Conservation (phyloP, 2,329 filamentous ascomycete species). For the Ceratocystis destructans region DNA sequence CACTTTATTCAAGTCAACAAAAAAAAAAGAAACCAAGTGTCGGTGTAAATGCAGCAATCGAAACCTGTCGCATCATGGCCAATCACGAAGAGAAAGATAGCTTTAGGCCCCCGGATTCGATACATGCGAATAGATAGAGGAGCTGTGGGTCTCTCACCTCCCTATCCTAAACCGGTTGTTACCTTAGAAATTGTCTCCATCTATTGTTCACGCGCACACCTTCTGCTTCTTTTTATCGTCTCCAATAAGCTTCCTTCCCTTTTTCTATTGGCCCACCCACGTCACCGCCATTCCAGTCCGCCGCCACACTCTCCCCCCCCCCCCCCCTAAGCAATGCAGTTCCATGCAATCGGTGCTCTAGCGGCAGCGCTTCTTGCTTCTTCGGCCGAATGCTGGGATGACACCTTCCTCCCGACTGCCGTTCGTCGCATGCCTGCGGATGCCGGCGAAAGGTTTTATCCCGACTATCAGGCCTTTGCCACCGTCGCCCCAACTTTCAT, state of each 20-base stretch:
- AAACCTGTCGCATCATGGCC: not conserved
- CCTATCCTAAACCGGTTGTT: no score
- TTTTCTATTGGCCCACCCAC: not conserved
- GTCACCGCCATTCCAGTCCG: slow-evolving; percentile 1
- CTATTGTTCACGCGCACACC: not conserved
- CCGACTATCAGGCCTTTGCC: slow-evolving; percentile 47
- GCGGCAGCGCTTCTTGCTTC: not conserved
- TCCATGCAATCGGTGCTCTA: slow-evolving; percentile 19
- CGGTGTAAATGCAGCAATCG: not conserved
- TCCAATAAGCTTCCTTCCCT: not conserved
- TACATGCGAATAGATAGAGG: no score
- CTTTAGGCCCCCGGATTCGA: not conserved
- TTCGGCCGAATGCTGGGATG: slow-evolving; percentile 24
- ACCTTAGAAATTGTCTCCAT: no score
- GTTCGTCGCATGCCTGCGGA: slow-evolving; percentile 60
- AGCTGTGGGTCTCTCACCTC: no score
- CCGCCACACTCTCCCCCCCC: not conserved
- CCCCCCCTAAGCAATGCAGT: slow-evolving; percentile 27
- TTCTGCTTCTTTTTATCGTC: not conserved
- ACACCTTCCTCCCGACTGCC: slow-evolving; percentile 38
- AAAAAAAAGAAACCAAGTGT: not conserved
- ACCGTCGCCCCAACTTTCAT: slow-evolving; percentile 20
- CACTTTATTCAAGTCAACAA: slow-evolving; percentile 7
- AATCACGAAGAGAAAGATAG: not conserved
- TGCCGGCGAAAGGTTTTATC: slow-evolving; percentile 58